Evolutionary conservation across 108 stramenopile genomes (phyloP), one percentile per base, ranked within the genome.

Genomic region (Conticribra guillardii): DNA sequence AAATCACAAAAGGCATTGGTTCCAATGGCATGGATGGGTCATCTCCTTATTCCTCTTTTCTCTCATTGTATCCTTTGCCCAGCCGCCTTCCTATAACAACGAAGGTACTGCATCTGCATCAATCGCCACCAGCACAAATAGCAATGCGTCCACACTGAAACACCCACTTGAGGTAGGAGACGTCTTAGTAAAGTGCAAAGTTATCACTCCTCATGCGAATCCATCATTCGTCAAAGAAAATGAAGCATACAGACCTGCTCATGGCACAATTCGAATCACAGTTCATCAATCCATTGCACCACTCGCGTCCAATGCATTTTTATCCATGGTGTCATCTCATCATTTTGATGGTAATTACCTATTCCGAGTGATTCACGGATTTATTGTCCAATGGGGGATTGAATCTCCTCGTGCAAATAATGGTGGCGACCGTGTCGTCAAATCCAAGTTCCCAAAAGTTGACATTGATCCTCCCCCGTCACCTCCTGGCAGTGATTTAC

Each of bases 301-400:
- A 19, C 44, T 67, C 11, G 71, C 78, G 22, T 73, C 78, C 30
- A 19, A 60, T 51, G 65, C 78, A 26, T 79, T 79, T 74, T 48
- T 79, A 22, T 27, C 24, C 11, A 60, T 79, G 65, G 71, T 79
- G 4, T 5, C 33, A 11, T 61, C 72, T 2, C 17, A 61, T 15
- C 73, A 79, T 30, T 79, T 73, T 60, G 60, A 70, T 61, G 72
- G 73, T 31, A 68, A 54, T 27, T 79, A 74, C 34, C 17, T 73
- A 9, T 73, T 73, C 60, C 65, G 78, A n/a, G 72, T 58, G 5
- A 72, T 79, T 27, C 53, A 67, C 44, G 66, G 73, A 0, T 79
- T 79, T 19, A 62, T 79, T 46, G 78, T 73, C 17, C 78, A 79
- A 33, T 70, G 65, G 65, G 78, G 78, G 0, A 79, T 79, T 15